Base-by-base conservation (phyloP, 257 asterid species). In the Ilex aquifolium region DNA sequence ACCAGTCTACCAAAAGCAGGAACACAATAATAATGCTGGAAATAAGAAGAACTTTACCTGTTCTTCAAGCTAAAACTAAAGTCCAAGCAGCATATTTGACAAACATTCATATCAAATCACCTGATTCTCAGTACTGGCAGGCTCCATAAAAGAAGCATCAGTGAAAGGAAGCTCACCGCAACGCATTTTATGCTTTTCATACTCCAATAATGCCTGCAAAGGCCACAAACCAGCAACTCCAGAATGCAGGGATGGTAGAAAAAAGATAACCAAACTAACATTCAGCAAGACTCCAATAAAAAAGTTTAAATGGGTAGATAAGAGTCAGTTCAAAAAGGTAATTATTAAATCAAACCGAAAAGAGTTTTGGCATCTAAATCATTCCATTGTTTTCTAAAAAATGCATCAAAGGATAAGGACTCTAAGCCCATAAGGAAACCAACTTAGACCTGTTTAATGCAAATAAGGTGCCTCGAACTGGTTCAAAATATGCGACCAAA, bases 181-280 rank as follows among this genome's bases (percentile, higher is more conserved):
- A 31, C 87, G 93, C 95, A 88, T 88, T 79, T 91, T 88, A 68
- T 82, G 76, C 72, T 91, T 91, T 52, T 91, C 97, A 69, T 91
- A 91, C 77, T 91, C 97, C 74, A 88, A 62, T 21, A 91, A 77
- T 50, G 96, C 85, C 97, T 91, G 65, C 56, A 79, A 61, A 69
- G 66, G 52, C 48, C 69, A 59, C 65, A 54, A 57, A 57, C 57
- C 64, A 64, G 64, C 62, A 72, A 72, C 62, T 50, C 62, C 60
- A 77, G 55, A 63, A 58, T 48, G 59, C 69, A 32, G 31, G 61
- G 50, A 54, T 13, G 66, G 50, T 56, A 42, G 9, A 51, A 56
- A 42, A 57, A 65, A 67, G 51, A 70, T 8, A 65, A 57, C 31
- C 57, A 69, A 44, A 29, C 60, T 16, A 21, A 21, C 67, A 44